Percentiles rank a stretch among this genome's conserved stretches.
phyloP scores from a whole-genome alignment of 2,329 filamentous ascomycete species.

The Fulvia fulva region DNA sequence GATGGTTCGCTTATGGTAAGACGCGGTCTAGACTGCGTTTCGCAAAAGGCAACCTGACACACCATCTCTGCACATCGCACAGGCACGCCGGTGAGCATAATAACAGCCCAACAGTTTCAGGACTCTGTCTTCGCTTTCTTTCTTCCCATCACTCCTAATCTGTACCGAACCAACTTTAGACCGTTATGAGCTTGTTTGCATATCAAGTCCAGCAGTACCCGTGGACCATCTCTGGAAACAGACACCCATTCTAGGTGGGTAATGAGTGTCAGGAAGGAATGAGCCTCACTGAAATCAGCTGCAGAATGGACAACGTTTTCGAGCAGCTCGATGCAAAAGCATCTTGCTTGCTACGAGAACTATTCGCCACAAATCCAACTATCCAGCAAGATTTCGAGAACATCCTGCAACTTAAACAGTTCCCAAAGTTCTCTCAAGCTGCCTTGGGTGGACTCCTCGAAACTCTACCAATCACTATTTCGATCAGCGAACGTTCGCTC shows the following conservation, averaged over 20 bases:
- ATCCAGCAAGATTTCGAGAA: slow-evolving; percentile 8
- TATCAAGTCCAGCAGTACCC: slow-evolving; percentile 2
- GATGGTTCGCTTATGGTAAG: not conserved
- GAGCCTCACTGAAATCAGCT: not conserved
- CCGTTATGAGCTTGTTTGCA: slow-evolving; percentile 4
- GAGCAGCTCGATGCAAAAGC: slow-evolving; percentile 17
- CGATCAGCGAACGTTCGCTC: not conserved
- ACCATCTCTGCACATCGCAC: not conserved
- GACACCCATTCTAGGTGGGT: slow-evolving; percentile 2
- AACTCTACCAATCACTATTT: slow-evolving; percentile 11
- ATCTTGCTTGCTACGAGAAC: slow-evolving; percentile 12
- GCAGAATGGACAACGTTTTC: slow-evolving; percentile 15
- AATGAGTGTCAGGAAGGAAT: not conserved
- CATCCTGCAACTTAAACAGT: slow-evolving; percentile 13
- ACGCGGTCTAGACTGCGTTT: not conserved
- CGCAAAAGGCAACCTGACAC: slow-evolving; percentile 1
- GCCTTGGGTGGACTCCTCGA: slow-evolving; percentile 11
- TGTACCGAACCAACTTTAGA: not conserved
- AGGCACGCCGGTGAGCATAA: not conserved
- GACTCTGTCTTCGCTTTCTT: not conserved
- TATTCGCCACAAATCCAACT: not conserved
- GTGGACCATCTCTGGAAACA: slow-evolving; percentile 2
- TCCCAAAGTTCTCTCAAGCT: slow-evolving; percentile 11
- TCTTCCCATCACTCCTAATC: not conserved
- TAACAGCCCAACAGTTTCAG: not conserved